Base-by-base conservation (phyloP, 768 basidiomycete genomes). In the Lactarius vividus region DNA sequence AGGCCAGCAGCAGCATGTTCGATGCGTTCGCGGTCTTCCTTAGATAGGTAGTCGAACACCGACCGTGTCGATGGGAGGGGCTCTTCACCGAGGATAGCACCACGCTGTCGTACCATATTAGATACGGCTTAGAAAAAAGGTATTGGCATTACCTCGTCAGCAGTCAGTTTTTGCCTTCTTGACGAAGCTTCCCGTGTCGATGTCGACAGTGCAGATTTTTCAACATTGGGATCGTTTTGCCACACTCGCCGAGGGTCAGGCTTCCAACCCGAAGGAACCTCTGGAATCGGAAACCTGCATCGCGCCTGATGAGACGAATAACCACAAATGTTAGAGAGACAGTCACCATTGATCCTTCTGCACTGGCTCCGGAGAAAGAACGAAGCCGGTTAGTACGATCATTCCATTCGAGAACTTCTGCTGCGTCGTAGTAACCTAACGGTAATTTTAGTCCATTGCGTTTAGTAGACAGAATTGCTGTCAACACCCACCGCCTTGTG, bases 11-110 rank as follows among this genome's bases (percentile, higher is more conserved):
- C 74, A 31, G 91, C 83, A 33, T 81, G 82, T 72, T 88, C 82
- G 18, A 99, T 82, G 7, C 96, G 88, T 66, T 97, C 95, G 63
- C 87, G 85, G 72, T 96, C 94, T 72, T 95, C 96, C 69, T 89
- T 85, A 0, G 97, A 96, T 74, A 98, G 86, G 74, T 88, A 98
- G 54, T 98, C 96, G 74, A 96, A 98, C 18, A 99, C 85, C 0
- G 96, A 98, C 13, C 86, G 86, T 2, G 91, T 84, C 3, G 86
- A 77, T 15, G 87, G 82, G 13, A 92, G 79, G 13, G 86, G 86
- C 11, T 84, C 85, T 76, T 98, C 97, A 61, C 96, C 96, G 0
- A 98, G 80, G 23, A 90, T 80, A 1, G 82, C 77, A 31, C 94
- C 96, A 59, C 97, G 85, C 95, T 98, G 31, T 53, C 28, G 42